Conservation (phyloP, 1,284 basidiomycete species). For the Malassezia psittaci region DNA sequence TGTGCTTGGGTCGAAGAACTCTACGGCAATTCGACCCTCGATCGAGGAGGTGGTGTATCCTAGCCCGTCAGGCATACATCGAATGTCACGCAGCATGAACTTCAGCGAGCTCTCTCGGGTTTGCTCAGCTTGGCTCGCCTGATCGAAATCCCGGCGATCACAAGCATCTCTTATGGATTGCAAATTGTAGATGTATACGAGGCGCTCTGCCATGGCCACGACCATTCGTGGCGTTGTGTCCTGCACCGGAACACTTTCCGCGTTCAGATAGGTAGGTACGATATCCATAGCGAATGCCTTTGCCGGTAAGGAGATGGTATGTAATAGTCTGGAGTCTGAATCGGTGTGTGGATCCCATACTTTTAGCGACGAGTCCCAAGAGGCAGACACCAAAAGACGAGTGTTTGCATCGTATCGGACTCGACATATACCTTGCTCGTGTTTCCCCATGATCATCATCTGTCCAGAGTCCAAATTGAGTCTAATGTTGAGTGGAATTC, state of each 20-base stretch:
- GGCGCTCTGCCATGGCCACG: slow-evolving; percentile 33
- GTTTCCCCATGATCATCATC: slow-evolving; percentile 35
- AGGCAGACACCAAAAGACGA: slow-evolving; percentile 24
- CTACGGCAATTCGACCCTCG: slow-evolving; percentile 90
- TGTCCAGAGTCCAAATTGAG: slow-evolving; percentile 31
- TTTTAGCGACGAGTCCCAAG: slow-evolving; percentile 27
- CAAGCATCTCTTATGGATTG: slow-evolving; percentile 19
- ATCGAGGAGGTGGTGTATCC: slow-evolving; percentile 88
- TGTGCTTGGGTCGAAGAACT: slow-evolving; percentile 79
- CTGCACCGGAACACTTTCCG: background rate
- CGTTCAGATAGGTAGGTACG: slow-evolving; percentile 17
- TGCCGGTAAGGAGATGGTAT: slow-evolving; percentile 26
- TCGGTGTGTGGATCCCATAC: slow-evolving; percentile 25
- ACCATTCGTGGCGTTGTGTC: slow-evolving; percentile 29
- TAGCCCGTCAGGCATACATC: slow-evolving; percentile 79
- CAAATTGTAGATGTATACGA: slow-evolving; percentile 34
- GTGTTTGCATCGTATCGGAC: slow-evolving; percentile 26
- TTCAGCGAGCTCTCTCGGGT: slow-evolving; percentile 84
- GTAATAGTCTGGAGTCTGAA: slow-evolving; percentile 8
- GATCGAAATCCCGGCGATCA: slow-evolving; percentile 11
- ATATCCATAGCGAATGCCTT: slow-evolving; percentile 43
- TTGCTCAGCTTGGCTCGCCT: slow-evolving; percentile 50
- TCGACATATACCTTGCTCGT: slow-evolving; percentile 27
- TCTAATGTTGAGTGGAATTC: background rate
- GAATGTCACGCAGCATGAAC: slow-evolving; percentile 81